phyloP scores from a whole-genome alignment of 2,329 filamentous ascomycete species.

The Aspergillus aculeatinus region DNA sequence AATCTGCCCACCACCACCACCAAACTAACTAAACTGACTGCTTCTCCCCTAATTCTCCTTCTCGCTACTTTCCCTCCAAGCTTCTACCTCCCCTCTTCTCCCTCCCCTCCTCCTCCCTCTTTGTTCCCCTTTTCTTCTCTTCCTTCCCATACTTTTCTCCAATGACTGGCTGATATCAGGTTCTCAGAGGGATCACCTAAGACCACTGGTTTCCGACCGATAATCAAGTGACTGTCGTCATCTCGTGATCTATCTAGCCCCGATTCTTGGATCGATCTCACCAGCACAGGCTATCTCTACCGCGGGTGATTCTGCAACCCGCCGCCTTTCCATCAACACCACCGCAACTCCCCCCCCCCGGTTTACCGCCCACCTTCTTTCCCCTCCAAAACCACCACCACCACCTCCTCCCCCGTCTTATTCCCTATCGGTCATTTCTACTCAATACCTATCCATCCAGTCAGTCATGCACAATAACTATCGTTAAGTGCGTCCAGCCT shows the following conservation, averaged over 20 bases:
- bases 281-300: constrained; percentile 5
- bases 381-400: neutral
- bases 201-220: neutral
- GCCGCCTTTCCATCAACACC: constrained; percentile 2
- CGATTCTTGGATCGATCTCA: constrained; percentile 14
- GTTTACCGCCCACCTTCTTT: constrained; percentile 13
- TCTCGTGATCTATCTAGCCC: constrained; percentile 7
- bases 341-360: neutral
- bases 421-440: constrained; percentile 7
- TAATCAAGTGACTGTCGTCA: neutral
- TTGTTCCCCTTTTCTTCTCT: neutral
- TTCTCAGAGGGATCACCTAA: neutral
- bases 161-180: neutral
- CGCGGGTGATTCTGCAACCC: constrained; percentile 15
- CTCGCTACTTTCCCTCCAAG: neutral
- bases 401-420: neutral
- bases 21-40: neutral
- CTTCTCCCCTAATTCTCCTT: constrained; percentile 4
- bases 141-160: neutral
- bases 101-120: neutral
- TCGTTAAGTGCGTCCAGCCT: constrained; percentile 23
- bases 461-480: constrained; percentile 24
- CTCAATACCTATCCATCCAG: neutral
- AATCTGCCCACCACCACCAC: constrained; percentile 5
- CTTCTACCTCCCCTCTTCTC: neutral